A percentile compares a stretch with the other conserved stretches of the same genome.
phyloP scores from a whole-genome alignment of 225 moss, liverwort and hornwort species.

The Polytrichum formosum region DNA sequence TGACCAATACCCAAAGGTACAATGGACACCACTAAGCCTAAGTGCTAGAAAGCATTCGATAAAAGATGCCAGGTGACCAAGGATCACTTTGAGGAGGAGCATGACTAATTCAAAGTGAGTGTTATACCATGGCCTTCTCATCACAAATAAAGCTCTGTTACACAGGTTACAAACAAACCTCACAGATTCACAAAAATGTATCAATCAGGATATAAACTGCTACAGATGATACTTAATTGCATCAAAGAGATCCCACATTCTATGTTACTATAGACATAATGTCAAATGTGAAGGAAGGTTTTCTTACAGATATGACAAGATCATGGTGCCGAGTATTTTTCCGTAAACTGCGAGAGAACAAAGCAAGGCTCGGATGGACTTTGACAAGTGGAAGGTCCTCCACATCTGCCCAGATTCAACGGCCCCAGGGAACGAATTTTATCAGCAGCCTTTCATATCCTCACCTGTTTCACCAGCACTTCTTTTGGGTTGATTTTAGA shows the following conservation, averaged over 20 bases:
- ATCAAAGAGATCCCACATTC: neutral
- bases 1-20: too few relatives aligned
- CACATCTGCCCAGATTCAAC: slow-evolving; percentile 43
- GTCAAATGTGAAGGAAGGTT: neutral
- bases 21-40: too few relatives aligned
- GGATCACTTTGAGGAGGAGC: too few relatives aligned
- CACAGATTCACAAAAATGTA: too few relatives aligned
- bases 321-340: slow-evolving; percentile 69
- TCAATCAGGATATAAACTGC: neutral
- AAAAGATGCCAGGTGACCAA: too few relatives aligned
- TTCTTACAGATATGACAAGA: slow-evolving; percentile 69
- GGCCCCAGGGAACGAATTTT: slow-evolving; percentile 1
- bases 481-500: neutral
- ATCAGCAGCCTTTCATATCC: slow-evolving; percentile 1
- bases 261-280: too few relatives aligned
- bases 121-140: too few relatives aligned
- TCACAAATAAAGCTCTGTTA: too few relatives aligned
- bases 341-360: slow-evolving; percentile 51
- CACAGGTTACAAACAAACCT: too few relatives aligned
- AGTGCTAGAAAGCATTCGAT: too few relatives aligned
- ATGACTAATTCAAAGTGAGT: too few relatives aligned
- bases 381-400: slow-evolving; percentile 68
- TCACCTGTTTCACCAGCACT: slow-evolving; percentile 9
- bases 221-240: neutral
- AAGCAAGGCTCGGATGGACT: slow-evolving; percentile 62